phyloP scores from a whole-genome alignment of 352 stramenopile genomes.

The Pythium insidiosum region DNA sequence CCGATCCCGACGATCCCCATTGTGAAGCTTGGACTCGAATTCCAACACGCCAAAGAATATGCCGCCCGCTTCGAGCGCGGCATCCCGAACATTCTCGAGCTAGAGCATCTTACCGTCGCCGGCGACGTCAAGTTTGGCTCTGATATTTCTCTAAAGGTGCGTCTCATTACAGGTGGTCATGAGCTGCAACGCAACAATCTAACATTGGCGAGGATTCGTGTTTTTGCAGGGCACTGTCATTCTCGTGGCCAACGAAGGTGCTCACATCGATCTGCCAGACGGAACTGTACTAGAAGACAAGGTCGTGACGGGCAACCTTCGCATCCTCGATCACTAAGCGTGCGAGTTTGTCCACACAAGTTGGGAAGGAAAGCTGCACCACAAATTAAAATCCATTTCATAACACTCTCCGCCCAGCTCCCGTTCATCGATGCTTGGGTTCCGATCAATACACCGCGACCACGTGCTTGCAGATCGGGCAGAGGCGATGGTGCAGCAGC shows the following conservation, averaged over 20 bases:
- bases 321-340: constrained; percentile 88
- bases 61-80: constrained; percentile 75
- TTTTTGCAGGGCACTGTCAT: constrained; percentile 89
- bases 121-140: constrained; percentile 91
- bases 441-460: constrained; percentile 51
- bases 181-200: too few species aligned
- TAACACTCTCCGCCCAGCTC: too few species aligned
- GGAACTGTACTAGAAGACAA: constrained; percentile 92
- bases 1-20: constrained; percentile 84
- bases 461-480: constrained; percentile 83
- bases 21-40: constrained; percentile 90
- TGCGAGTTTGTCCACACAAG: not conserved
- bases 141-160: constrained; percentile 89
- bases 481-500: constrained; percentile 80
- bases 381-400: too few species aligned
- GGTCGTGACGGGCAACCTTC: constrained; percentile 91
- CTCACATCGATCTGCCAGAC: constrained; percentile 90
- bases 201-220: too few species aligned
- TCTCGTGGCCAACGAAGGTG: constrained; percentile 91
- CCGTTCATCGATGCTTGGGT: constrained; percentile 1
- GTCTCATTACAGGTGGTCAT: too few species aligned
- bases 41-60: constrained; percentile 87
- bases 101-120: constrained; percentile 91
- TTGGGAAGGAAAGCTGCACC: too few species aligned
- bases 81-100: constrained; percentile 90